phyloP scores from a whole-genome alignment of 2,329 filamentous ascomycete genomes.

The Sporothrix sp. region DNA sequence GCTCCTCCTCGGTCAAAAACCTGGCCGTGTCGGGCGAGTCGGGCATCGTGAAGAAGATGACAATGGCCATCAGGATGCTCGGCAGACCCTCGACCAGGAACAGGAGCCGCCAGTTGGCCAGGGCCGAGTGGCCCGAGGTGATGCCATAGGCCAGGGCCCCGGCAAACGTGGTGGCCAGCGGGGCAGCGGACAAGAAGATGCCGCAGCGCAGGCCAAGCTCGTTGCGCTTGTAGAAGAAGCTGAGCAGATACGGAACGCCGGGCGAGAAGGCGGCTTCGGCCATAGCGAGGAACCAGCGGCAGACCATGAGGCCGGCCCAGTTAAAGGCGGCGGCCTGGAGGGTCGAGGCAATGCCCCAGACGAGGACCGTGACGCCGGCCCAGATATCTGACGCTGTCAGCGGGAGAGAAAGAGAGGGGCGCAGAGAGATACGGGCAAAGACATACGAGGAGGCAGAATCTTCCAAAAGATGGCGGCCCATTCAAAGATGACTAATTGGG shows the following conservation, averaged over 20 bases:
- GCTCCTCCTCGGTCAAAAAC: conserved; percentile 49
- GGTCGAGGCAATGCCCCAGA: conserved; percentile 24
- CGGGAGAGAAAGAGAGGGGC: neutral
- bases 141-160: conserved; percentile 56
- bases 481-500: conserved; percentile 29
- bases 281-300: conserved; percentile 33
- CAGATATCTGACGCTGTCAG: conserved; percentile 20
- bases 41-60: conserved; percentile 46
- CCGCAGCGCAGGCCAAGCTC: conserved; percentile 64
- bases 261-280: conserved; percentile 35
- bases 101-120: conserved; percentile 56
- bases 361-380: conserved; percentile 21
- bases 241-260: conserved; percentile 34
- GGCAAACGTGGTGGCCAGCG: conserved; percentile 58
- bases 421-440: conserved; percentile 26
- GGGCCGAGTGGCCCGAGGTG: conserved; percentile 42
- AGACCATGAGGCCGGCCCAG: conserved; percentile 29
- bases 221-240: conserved; percentile 36
- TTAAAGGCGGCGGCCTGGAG: conserved; percentile 26
- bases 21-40: conserved; percentile 41
- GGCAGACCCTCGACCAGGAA: conserved; percentile 58
- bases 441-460: too few relatives aligned
- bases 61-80: conserved; percentile 41
- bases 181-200: conserved; percentile 58
- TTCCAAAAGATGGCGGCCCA: conserved; percentile 35